Evolutionary conservation across 331 rosid species (phyloP), one percentile per base, ranked within the genome.

Genomic region (Quercus lobata): DNA sequence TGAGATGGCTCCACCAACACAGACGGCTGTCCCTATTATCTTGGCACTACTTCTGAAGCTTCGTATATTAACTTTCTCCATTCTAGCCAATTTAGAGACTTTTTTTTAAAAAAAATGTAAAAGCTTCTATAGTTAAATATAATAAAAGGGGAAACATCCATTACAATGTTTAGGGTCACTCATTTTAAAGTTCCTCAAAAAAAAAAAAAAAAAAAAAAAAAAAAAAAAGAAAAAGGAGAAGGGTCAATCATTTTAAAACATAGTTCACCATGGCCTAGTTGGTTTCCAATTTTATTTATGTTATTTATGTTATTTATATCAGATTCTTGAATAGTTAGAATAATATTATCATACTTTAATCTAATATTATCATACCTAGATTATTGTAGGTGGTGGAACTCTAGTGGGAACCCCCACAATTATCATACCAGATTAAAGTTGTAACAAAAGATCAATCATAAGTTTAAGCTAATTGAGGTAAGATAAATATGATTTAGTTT

Each of bases 1-100:
- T 60, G 80, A 69, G 74, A 90, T 77, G n/a, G 97, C 93, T 74
- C 94, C 97, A 58, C 86, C 62, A 0, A 89, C 97, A 5, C 94
- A 93, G 62, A 88, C 57, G 44, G 77, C 6, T 41, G 94, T 89
- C 52, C 97, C 97, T 27, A 87, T 1, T 80, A 93, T 83, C 76
- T 88, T 91, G 15, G 97, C 91, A 8, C 60, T 29, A 49, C 88
- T 86, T 80, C 92, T 86, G 80, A 85, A 57, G 82, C 94, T 88
- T 83, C 74, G n/a, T 37, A 81, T 14, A 54, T 84, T 80, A 15
- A 89, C 14, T 83, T 88, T 93, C 91, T 93, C 94, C 83, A 78
- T 60, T 76, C 97, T 93, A 68, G 79, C 21, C 35, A 79, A 68
- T 78, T 19, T 77, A 53, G 5, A 75, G 4, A 27, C 4, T 5